These are phyloP conservation scores for Dendrobium chrysotoxum DNA, from an alignment of 106 monocot species.

Conservation along the genomic window DNA sequence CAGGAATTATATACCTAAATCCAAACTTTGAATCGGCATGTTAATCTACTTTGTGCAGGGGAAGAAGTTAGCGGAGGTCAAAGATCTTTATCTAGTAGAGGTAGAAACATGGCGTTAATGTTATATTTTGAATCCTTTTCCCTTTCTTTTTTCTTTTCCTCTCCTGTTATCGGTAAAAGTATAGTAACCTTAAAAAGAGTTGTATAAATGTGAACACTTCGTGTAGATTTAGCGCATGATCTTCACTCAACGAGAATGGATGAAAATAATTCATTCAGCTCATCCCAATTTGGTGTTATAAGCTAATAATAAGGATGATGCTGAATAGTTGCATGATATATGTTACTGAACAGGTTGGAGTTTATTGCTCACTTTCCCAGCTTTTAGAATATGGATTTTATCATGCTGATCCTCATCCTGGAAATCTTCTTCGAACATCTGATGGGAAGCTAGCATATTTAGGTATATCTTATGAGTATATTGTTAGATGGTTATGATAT, in stretches of 20 bases:
- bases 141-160: not conserved
- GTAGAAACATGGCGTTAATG: constrained; percentile 24
- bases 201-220: not conserved
- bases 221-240: not conserved
- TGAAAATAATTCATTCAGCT: not conserved
- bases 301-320: not conserved
- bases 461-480: constrained; percentile 35
- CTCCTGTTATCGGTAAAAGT: not conserved
- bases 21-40: not conserved
- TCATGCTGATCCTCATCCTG: constrained; percentile 99
- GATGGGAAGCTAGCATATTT: constrained; percentile 95
- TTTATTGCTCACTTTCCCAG: constrained; percentile 96
- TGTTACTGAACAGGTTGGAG: constrained; percentile 67
- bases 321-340: not conserved
- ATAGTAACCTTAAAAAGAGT: not conserved
- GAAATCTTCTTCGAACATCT: constrained; percentile 85
- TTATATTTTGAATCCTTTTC: not conserved
- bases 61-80: constrained; percentile 64
- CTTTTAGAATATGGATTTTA: constrained; percentile 95
- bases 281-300: not conserved
- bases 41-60: constrained; percentile 47
- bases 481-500: not conserved
- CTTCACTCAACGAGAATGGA: not conserved
- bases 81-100: constrained; percentile 96
- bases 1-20: constrained; percentile 2